Evolutionary conservation across 2,329 filamentous ascomycete species (phyloP).

Genomic region (Epichloe sp.): DNA sequence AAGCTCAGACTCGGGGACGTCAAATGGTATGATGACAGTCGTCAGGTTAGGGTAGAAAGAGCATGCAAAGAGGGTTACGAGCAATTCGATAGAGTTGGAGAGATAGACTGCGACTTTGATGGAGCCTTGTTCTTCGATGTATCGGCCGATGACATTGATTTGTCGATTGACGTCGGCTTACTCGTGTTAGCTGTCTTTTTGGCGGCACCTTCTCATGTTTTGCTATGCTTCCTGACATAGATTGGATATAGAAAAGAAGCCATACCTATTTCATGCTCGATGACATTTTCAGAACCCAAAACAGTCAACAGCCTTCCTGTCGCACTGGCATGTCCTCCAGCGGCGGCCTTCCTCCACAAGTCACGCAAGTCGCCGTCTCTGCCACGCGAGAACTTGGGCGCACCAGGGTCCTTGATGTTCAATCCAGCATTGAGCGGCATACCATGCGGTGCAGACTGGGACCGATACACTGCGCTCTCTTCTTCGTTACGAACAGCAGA

Average conservation of each 20-base stretch:
- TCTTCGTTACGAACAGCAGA: constrained; percentile 70
- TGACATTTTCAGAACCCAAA: constrained; percentile 58
- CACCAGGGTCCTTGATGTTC: constrained; percentile 67
- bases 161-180: constrained; percentile 62
- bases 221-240: neutral
- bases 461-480: constrained; percentile 76
- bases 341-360: constrained; percentile 66
- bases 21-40: constrained; percentile 74
- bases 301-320: constrained; percentile 68
- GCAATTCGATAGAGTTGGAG: constrained; percentile 82
- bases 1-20: constrained; percentile 55
- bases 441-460: constrained; percentile 73
- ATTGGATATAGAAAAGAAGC: neutral
- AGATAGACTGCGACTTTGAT: constrained; percentile 79
- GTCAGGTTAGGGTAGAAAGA: constrained; percentile 73
- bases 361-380: constrained; percentile 84
- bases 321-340: constrained; percentile 50
- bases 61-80: constrained; percentile 73
- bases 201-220: neutral
- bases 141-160: constrained; percentile 75
- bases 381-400: constrained; percentile 71
- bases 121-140: constrained; percentile 57
- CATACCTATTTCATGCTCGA: constrained; percentile 56
- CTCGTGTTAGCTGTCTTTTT: constrained; percentile 5
- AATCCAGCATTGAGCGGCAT: constrained; percentile 66